A percentile compares a stretch with the other conserved stretches of the same genome.
Evolutionary conservation across 1,284 basidiomycete species (phyloP).

Genomic region (Veloboletus limbatus): DNA sequence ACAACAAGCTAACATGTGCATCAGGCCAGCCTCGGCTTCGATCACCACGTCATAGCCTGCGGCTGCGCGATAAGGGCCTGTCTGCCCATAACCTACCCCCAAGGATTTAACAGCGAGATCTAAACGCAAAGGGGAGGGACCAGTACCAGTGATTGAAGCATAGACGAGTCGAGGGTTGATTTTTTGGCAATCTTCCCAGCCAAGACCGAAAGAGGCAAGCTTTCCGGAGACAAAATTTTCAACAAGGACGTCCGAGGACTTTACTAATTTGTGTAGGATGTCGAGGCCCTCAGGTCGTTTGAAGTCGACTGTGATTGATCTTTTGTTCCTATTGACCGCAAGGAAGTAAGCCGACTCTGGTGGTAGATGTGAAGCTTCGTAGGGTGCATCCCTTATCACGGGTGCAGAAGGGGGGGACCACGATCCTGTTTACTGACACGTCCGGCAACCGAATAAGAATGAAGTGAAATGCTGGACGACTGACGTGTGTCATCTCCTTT

Average conservation of each 20-base stretch:
- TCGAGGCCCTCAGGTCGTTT: conserved; percentile 78
- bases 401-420: conserved; percentile 83
- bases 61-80: conserved; percentile 79
- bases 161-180: conserved; percentile 87
- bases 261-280: conserved; percentile 73
- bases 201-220: conserved; percentile 79
- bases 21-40: conserved; percentile 88
- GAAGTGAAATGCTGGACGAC: conserved; percentile 20
- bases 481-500: conserved; percentile 89
- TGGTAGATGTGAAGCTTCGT: conserved; percentile 65
- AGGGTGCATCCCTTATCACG: conserved; percentile 45
- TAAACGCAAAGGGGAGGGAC: neutral
- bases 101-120: conserved; percentile 6
- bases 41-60: conserved; percentile 92
- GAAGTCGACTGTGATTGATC: conserved; percentile 86
- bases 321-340: conserved; percentile 85
- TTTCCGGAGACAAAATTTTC: conserved; percentile 89
- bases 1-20: conserved; percentile 75
- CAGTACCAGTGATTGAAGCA: conserved; percentile 78
- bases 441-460: conserved; percentile 11
- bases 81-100: conserved; percentile 86
- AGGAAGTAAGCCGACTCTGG: conserved; percentile 95
- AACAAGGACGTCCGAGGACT: conserved; percentile 80
- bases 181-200: conserved; percentile 78
- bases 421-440: conserved; percentile 47